Evolutionary conservation across 139 green algal species (phyloP).

Genomic region (Microglena sp.): DNA sequence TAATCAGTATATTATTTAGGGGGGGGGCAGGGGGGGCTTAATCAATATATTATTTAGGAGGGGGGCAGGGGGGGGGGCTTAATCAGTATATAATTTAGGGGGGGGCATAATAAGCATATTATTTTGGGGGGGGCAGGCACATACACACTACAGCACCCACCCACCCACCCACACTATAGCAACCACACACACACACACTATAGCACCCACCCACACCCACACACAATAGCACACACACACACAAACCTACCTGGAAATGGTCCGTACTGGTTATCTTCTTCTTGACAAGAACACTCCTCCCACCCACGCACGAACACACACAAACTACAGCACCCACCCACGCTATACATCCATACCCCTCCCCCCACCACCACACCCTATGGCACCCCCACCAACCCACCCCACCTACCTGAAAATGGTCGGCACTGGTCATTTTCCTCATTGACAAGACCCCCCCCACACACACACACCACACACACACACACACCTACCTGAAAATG

Average conservation of each 20-base stretch:
- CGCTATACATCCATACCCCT: neutral
- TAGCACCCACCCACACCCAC: constrained; percentile 3
- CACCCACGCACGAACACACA: neutral
- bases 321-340: neutral
- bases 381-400: neutral
- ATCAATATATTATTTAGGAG: too few species aligned
- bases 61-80: too few species aligned
- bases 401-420: neutral
- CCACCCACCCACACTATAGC: neutral
- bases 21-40: too few species aligned
- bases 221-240: constrained; percentile 2
- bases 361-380: neutral
- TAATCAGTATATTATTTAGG: too few species aligned
- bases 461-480: too few species aligned
- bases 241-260: constrained; percentile 11
- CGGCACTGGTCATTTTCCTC: too few species aligned
- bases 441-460: too few species aligned
- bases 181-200: constrained; percentile 10
- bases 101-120: too few species aligned
- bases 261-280: neutral
- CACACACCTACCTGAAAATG: too few species aligned
- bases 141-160: neutral
- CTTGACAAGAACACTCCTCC: neutral
- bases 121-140: neutral
- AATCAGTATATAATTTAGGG: too few species aligned